A percentile compares a stretch with the other conserved stretches of the same genome.
Conservation (phyloP, 2,329 filamentous ascomycete species). For the Pestalotiopsis sp. region DNA sequence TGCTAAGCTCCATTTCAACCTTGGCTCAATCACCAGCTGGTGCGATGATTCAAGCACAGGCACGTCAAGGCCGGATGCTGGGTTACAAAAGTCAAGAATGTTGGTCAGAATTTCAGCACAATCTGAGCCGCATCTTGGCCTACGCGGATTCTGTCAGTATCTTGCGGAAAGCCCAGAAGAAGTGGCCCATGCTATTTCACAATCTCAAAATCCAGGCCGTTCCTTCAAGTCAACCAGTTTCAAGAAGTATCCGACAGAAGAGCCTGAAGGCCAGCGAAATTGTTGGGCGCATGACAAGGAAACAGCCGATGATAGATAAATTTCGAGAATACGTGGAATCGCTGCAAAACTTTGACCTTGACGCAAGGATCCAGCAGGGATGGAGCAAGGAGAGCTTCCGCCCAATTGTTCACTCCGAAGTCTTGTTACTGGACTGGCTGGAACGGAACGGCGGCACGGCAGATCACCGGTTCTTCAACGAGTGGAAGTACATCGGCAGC, state of each 20-base stretch:
- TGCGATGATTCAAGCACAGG: neutral
- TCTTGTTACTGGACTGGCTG: slow-evolving; percentile 21
- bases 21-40: slow-evolving; percentile 3
- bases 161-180: slow-evolving; percentile 1
- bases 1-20: neutral
- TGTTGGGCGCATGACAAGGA: slow-evolving; percentile 18
- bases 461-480: slow-evolving; percentile 20
- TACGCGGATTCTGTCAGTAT: slow-evolving; percentile 15
- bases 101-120: slow-evolving; percentile 19
- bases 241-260: slow-evolving; percentile 7
- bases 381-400: slow-evolving; percentile 7
- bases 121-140: slow-evolving; percentile 16
- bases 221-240: slow-evolving; percentile 11
- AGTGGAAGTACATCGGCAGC: slow-evolving; percentile 23
- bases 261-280: slow-evolving; percentile 17
- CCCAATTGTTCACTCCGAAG: slow-evolving; percentile 24
- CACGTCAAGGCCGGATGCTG: slow-evolving; percentile 7
- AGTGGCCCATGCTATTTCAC: slow-evolving; percentile 20
- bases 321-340: slow-evolving; percentile 11
- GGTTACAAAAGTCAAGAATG: slow-evolving; percentile 9
- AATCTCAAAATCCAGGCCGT: slow-evolving; percentile 12
- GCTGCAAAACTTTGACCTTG: slow-evolving; percentile 17
- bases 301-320: neutral
- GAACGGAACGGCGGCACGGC: neutral
- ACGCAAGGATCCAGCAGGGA: slow-evolving; percentile 10